Conservation (phyloP, 192 early-diverging fungal genomes). For the Lobulomyces angularis region DNA sequence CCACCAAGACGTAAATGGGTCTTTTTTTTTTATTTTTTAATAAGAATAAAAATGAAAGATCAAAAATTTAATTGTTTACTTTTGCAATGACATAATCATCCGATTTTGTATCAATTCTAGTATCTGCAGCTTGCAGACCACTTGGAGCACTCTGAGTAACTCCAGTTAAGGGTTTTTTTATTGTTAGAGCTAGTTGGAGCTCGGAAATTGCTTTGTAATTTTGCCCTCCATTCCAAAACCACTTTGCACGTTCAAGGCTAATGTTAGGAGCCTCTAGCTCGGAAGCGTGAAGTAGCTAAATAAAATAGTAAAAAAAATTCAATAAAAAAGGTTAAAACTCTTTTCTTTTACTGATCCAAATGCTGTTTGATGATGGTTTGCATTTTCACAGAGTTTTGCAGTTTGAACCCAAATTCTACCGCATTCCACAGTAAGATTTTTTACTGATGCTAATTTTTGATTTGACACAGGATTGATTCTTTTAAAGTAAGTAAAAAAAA, state of each 20-base stretch:
- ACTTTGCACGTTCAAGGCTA: slow-evolving; percentile 46
- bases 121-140: too few species aligned
- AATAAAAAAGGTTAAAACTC: too few species aligned
- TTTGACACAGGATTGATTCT: too few species aligned
- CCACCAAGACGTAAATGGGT: slow-evolving; percentile 35
- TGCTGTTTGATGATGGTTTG: slow-evolving; percentile 39
- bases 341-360: slow-evolving; percentile 49
- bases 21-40: slow-evolving; percentile 14
- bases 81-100: slow-evolving; percentile 11
- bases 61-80: slow-evolving; percentile 4
- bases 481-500: too few species aligned
- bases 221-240: slow-evolving; percentile 34
- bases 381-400: slow-evolving; percentile 43
- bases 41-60: neutral
- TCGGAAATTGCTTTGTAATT: slow-evolving; percentile 40
- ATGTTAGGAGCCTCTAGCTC: slow-evolving; percentile 21
- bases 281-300: slow-evolving; percentile 40
- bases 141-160: slow-evolving; percentile 1
- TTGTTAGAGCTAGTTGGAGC: slow-evolving; percentile 21
- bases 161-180: neutral
- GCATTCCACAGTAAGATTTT: too few species aligned
- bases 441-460: too few species aligned
- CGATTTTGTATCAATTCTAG: slow-evolving; percentile 4
- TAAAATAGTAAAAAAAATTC: too few species aligned
- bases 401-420: slow-evolving; percentile 54